Conservation (phyloP, 2,329 filamentous ascomycete genomes). For the Eutypella sp. region DNA sequence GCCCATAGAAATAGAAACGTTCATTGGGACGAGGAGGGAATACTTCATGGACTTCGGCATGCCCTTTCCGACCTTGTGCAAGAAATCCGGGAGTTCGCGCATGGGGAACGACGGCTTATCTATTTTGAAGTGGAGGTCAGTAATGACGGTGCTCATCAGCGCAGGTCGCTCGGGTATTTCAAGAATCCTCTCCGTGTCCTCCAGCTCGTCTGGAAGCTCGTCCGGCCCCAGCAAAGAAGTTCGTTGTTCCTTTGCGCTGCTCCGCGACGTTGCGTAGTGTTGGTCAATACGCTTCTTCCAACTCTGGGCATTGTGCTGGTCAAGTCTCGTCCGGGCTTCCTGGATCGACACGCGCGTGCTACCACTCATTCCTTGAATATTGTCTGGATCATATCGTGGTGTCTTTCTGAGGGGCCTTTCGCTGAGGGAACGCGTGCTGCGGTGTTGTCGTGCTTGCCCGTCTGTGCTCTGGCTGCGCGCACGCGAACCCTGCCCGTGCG, state of each 20-base stretch:
- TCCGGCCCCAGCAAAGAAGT: slow-evolving; percentile 78
- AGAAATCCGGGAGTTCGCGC: slow-evolving; percentile 73
- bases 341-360: slow-evolving; percentile 67
- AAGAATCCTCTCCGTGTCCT: slow-evolving; percentile 80
- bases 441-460: slow-evolving; percentile 26
- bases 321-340: slow-evolving; percentile 70
- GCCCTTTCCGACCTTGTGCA: slow-evolving; percentile 90
- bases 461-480: slow-evolving; percentile 55
- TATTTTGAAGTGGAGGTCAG: slow-evolving; percentile 76
- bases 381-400: slow-evolving; percentile 76
- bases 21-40: slow-evolving; percentile 83
- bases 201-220: slow-evolving; percentile 72
- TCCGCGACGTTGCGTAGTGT: slow-evolving; percentile 62
- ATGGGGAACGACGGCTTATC: slow-evolving; percentile 93
- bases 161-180: slow-evolving; percentile 80
- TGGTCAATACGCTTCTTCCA: slow-evolving; percentile 91
- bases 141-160: slow-evolving; percentile 74
- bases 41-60: slow-evolving; percentile 92
- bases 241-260: slow-evolving; percentile 73
- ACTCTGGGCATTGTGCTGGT: slow-evolving; percentile 77
- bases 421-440: slow-evolving; percentile 26
- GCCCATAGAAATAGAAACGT: slow-evolving; percentile 81
- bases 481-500: slow-evolving; percentile 29
- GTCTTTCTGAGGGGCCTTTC: slow-evolving; percentile 36
- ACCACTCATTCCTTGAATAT: slow-evolving; percentile 63